A percentile compares a stretch with the other conserved stretches of the same genome.
Conservation (phyloP, 768 basidiomycete species). For the Hericium erinaceus region DNA sequence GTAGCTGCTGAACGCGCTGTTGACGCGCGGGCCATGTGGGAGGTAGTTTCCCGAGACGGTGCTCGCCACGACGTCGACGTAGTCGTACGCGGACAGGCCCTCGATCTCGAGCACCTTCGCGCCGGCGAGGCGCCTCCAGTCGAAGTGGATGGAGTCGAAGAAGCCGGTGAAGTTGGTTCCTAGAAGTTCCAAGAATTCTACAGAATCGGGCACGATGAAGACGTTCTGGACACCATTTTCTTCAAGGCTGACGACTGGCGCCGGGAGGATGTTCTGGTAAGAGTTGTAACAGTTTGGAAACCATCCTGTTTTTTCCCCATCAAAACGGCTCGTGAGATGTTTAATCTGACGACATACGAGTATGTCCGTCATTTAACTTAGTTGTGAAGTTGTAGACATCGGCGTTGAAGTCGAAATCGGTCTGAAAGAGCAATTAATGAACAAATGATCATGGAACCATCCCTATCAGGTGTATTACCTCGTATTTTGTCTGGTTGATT, state of each 20-base stretch:
- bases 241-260: constrained; percentile 4
- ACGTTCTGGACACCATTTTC: not conserved
- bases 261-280: constrained; percentile 27
- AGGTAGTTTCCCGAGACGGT: constrained; percentile 55
- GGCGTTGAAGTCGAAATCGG: constrained; percentile 57
- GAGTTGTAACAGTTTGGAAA: constrained; percentile 46
- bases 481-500: constrained; percentile 39
- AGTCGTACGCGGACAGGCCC: constrained; percentile 41
- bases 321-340: not conserved
- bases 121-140: constrained; percentile 50
- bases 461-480: constrained; percentile 21
- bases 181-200: constrained; percentile 3
- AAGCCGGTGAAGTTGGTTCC: constrained; percentile 1
- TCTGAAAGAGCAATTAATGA: constrained; percentile 24
- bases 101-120: constrained; percentile 47
- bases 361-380: constrained; percentile 57
- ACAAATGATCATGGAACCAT: not conserved
- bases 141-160: constrained; percentile 5
- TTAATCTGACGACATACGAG: constrained; percentile 30
- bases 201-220: constrained; percentile 7
- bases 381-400: constrained; percentile 47
- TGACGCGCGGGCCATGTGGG: constrained; percentile 54
- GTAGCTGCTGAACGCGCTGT: constrained; percentile 54
- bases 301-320: constrained; percentile 33
- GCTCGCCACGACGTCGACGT: constrained; percentile 45